Percentiles rank a stretch among this genome's conserved stretches.
phyloP scores from a whole-genome alignment of 805 yeast genomes.

The Saccharomycopsis microspora region DNA sequence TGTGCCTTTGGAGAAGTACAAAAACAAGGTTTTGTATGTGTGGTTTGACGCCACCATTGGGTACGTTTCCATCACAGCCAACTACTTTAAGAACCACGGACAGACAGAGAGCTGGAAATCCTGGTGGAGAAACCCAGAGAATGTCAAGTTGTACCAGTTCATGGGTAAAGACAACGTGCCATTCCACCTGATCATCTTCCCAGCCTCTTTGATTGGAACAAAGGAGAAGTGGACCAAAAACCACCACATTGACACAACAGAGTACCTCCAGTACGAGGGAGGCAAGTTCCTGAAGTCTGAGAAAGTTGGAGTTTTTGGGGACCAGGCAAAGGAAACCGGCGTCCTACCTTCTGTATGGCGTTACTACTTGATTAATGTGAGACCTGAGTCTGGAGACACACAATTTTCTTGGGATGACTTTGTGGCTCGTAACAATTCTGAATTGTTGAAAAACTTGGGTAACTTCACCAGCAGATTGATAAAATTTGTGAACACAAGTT shows the following conservation, averaged over 20 bases:
- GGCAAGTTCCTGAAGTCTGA: slow-evolving; percentile 98
- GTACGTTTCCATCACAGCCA: slow-evolving; percentile 91
- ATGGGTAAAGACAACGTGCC: slow-evolving; percentile 99
- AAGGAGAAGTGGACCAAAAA: slow-evolving; percentile 81
- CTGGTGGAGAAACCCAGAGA: slow-evolving; percentile 95
- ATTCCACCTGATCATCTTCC: slow-evolving; percentile 98
- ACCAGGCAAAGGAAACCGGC: slow-evolving; percentile 91
- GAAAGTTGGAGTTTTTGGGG: slow-evolving; percentile 96
- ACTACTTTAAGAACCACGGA: slow-evolving; percentile 45
- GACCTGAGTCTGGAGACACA: slow-evolving; percentile 95
- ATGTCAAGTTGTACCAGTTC: slow-evolving; percentile 84
- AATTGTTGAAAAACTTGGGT: slow-evolving; percentile 90
- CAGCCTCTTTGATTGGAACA: slow-evolving; percentile 85
- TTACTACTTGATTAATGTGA: slow-evolving; percentile 80
- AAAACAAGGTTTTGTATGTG: slow-evolving; percentile 87
- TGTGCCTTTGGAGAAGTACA: slow-evolving; percentile 80
- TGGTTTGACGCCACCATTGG: slow-evolving; percentile 99
- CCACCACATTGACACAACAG: slow-evolving; percentile 88
- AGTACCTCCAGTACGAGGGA: slow-evolving; percentile 93
- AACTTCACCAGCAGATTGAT: slow-evolving; percentile 91
- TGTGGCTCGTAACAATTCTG: slow-evolving; percentile 87
- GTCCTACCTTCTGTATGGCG: slow-evolving; percentile 93
- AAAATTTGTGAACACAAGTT: slow-evolving; percentile 83
- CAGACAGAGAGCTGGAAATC: slow-evolving; percentile 45
- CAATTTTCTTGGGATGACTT: slow-evolving; percentile 97